Percentiles rank a stretch among this genome's conserved stretches.
Conservation (phyloP, 352 stramenopile species). For the Pythium inflatum region DNA sequence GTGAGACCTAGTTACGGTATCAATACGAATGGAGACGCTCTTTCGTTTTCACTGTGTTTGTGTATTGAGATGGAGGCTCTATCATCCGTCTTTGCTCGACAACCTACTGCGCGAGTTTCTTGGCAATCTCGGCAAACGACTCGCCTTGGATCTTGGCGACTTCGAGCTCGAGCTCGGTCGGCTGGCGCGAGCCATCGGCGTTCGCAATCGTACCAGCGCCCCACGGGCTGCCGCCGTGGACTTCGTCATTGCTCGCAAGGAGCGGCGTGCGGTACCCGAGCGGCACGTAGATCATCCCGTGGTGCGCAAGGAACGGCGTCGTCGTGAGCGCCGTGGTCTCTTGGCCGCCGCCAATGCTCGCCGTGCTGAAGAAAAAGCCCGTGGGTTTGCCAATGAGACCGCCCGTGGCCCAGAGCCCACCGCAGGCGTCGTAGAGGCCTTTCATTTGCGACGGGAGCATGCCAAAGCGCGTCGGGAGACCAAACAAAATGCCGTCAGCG, state of each 20-base stretch:
- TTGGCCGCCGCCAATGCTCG: slow-evolving; percentile 61
- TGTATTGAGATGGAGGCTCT: too few relatives aligned
- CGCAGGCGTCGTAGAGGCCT: slow-evolving; percentile 69
- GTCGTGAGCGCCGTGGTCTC: slow-evolving; percentile 66
- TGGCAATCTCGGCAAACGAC: slow-evolving; percentile 56
- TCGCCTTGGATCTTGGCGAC: slow-evolving; percentile 58
- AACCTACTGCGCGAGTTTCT: too few relatives aligned
- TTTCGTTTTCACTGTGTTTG: too few relatives aligned
- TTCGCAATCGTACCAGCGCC: slow-evolving; percentile 63
- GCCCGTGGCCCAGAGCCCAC: slow-evolving; percentile 59
- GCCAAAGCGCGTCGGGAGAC: slow-evolving; percentile 70
- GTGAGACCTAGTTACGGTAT: too few relatives aligned
- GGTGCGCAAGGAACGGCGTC: slow-evolving; percentile 68
- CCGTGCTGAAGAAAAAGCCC: slow-evolving; percentile 69
- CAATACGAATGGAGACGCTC: too few relatives aligned
- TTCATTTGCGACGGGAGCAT: slow-evolving; percentile 72
- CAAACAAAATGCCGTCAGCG: slow-evolving; percentile 77
- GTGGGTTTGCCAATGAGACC: slow-evolving; percentile 63
- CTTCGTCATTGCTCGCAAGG: slow-evolving; percentile 40
- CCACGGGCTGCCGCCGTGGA: slow-evolving; percentile 54
- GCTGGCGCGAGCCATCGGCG: slow-evolving; percentile 57
- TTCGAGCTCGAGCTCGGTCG: slow-evolving; percentile 59
- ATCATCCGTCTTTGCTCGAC: too few relatives aligned
- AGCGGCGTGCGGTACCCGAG: slow-evolving; percentile 43
- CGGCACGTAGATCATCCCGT: slow-evolving; percentile 80